Conservation (phyloP, 1,284 basidiomycete genomes). For the Ganoderma boninense region DNA sequence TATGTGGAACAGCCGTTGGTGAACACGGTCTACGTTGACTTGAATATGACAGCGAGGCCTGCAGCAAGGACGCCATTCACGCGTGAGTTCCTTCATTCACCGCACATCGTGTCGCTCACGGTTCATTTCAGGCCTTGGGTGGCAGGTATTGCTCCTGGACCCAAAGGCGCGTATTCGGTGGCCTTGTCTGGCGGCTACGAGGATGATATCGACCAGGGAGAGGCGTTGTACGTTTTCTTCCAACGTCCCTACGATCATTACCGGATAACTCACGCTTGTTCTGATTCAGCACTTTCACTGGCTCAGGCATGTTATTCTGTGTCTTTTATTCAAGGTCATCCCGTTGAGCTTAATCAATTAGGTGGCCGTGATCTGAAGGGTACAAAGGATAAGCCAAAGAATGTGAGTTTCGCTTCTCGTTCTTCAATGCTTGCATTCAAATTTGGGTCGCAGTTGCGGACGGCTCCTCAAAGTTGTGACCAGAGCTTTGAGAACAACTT, state of each 20-base stretch:
- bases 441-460: slow-evolving; percentile 72
- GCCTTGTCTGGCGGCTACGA: slow-evolving; percentile 87
- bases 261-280: not conserved
- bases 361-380: slow-evolving; percentile 86
- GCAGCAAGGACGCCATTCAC: slow-evolving; percentile 77
- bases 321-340: not conserved
- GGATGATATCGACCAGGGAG: slow-evolving; percentile 84
- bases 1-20: slow-evolving; percentile 33
- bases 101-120: not conserved
- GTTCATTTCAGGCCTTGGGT: slow-evolving; percentile 69
- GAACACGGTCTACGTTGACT: not conserved
- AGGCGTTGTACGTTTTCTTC: slow-evolving; percentile 67
- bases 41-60: slow-evolving; percentile 56
- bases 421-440: not conserved
- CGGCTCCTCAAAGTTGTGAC: slow-evolving; percentile 82
- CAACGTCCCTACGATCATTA: not conserved
- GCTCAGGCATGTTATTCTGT: slow-evolving; percentile 56
- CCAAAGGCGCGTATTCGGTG: slow-evolving; percentile 78
- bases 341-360: slow-evolving; percentile 34
- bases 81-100: slow-evolving; percentile 58
- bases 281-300: slow-evolving; percentile 79
- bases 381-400: slow-evolving; percentile 78
- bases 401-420: slow-evolving; percentile 57
- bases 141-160: slow-evolving; percentile 75
- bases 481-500: slow-evolving; percentile 78